Evolutionary conservation across 225 moss, liverwort and hornwort genomes (phyloP), one percentile per base, ranked within the genome.

Genomic region (Physcomitrium patens): DNA sequence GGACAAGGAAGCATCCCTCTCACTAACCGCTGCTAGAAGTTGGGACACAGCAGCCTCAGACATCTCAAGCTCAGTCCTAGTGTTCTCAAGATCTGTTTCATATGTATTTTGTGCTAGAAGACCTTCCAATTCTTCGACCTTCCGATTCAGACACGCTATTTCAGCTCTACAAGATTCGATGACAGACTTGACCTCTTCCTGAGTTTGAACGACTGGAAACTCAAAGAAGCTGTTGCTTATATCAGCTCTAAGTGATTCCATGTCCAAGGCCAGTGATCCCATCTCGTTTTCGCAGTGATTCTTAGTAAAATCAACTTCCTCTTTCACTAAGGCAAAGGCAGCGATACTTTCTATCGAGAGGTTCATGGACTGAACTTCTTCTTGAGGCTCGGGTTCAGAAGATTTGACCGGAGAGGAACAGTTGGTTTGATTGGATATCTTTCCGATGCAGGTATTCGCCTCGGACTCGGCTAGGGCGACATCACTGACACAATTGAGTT

Each of bases 41-140:
- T 88, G 43, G 80, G 82, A 75, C 71, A 88, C 88, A 75, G 85
- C 85, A 85, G 78, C 80, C 82, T 88, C 85, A 63, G 85, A 85
- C 80, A 80, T 80, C 80, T 88, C 85, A 76, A 88, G 82, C 82
- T 88, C 88, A 76, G 70, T 60, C 82, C 75, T 85, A 73, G 76
- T 62, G 61, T 75, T 82, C 56, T 85, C 77, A 49, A 81, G 72
- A 68, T 79, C 70, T 69, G 72, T 60, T 63, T 26, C 73, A 50
- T 12, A 22, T 12, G 1, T 59, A 56, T 85, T 80, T 28, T 85
- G 82, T 53, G 75, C 87, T 47, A 88, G 12, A 15, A 71, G 61
- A 51, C 69, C 44, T 68, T 88, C 85, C 71, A 85, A 58, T 9
- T 37, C 54, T 69, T 72, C 77, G 28, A 88, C 59, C 77, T 78